Evolutionary conservation across 768 basidiomycete species (phyloP).

Genomic region (Strobilomyces confusus): DNA sequence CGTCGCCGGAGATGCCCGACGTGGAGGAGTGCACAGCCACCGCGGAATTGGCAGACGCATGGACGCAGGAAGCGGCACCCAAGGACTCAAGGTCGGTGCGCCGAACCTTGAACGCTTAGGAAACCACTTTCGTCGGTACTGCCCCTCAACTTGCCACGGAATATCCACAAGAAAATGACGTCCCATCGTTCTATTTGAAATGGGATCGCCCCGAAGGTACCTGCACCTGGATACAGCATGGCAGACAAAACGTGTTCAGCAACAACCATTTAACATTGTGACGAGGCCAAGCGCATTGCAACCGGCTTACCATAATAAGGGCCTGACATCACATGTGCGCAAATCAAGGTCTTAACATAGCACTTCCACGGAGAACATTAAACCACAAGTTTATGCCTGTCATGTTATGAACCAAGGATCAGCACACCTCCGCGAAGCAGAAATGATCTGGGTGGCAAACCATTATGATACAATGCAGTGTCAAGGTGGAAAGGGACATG

Average conservation of each 20-base stretch:
- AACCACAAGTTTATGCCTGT: background rate
- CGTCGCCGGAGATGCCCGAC: too few relatives aligned
- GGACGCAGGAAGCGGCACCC: constrained; percentile 47
- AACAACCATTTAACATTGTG: background rate
- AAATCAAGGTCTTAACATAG: background rate
- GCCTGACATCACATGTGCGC: constrained; percentile 8
- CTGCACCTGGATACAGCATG: background rate
- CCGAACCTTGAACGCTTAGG: constrained; percentile 41
- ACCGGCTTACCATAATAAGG: constrained; percentile 2
- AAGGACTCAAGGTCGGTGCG: constrained; percentile 47
- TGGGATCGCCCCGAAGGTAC: background rate
- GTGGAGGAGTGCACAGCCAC: too few relatives aligned
- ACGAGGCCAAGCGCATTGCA: too few relatives aligned
- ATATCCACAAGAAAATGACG: constrained; percentile 1
- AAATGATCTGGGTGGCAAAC: background rate
- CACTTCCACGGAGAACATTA: background rate
- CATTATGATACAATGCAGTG: too few relatives aligned
- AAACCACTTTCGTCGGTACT: constrained; percentile 27
- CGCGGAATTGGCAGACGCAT: too few relatives aligned
- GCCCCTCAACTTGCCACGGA: constrained; percentile 7
- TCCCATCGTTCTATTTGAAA: background rate
- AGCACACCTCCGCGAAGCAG: background rate
- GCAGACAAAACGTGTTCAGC: background rate
- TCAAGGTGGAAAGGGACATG: too few relatives aligned
- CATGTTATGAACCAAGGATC: background rate